A percentile compares a stretch with the other conserved stretches of the same genome.
These are phyloP conservation scores for Apiotrichum sp. DNA, from an alignment of 1,284 basidiomycete genomes.

Conservation along the genomic window DNA sequence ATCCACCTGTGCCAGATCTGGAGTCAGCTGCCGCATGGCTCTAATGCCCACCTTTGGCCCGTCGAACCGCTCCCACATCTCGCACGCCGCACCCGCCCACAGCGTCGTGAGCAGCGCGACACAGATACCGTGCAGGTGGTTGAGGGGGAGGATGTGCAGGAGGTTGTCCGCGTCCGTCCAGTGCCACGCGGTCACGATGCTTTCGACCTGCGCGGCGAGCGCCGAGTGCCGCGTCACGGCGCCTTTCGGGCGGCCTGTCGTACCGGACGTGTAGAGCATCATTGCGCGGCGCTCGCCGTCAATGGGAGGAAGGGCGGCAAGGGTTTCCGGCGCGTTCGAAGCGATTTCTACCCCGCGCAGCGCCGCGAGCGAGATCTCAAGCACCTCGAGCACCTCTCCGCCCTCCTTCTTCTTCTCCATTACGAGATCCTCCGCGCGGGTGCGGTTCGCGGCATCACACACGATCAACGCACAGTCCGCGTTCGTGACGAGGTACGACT, in stretches of 20 bases:
- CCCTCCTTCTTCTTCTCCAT: conserved; percentile 15
- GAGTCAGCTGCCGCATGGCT: not conserved
- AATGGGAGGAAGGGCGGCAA: conserved; percentile 10
- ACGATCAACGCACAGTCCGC: conserved; percentile 29
- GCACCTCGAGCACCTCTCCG: conserved; percentile 1
- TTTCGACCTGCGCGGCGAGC: conserved; percentile 32
- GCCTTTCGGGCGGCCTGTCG: conserved; percentile 41
- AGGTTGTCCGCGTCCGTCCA: conserved; percentile 31
- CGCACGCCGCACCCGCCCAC: conserved; percentile 40
- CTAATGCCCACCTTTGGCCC: conserved; percentile 21
- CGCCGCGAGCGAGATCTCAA: conserved; percentile 12
- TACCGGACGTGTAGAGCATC: conserved; percentile 44
- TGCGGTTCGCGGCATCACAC: conserved; percentile 21
- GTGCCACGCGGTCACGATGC: conserved; percentile 32
- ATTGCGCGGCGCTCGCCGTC: conserved; percentile 30
- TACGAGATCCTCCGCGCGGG: conserved; percentile 27
- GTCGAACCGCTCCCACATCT: conserved; percentile 40
- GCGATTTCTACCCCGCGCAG: not conserved
- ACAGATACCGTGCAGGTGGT: conserved; percentile 42
- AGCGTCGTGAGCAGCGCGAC: conserved; percentile 39
- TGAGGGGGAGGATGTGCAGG: conserved; percentile 35
- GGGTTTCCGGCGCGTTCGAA: not conserved
- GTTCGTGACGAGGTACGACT: conserved; percentile 34
- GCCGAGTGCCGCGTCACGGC: conserved; percentile 39
- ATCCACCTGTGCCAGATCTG: conserved; percentile 34